These are phyloP conservation scores for Diaporthe batatas DNA, from an alignment of 2,329 filamentous ascomycete genomes.

Conservation along the genomic window DNA sequence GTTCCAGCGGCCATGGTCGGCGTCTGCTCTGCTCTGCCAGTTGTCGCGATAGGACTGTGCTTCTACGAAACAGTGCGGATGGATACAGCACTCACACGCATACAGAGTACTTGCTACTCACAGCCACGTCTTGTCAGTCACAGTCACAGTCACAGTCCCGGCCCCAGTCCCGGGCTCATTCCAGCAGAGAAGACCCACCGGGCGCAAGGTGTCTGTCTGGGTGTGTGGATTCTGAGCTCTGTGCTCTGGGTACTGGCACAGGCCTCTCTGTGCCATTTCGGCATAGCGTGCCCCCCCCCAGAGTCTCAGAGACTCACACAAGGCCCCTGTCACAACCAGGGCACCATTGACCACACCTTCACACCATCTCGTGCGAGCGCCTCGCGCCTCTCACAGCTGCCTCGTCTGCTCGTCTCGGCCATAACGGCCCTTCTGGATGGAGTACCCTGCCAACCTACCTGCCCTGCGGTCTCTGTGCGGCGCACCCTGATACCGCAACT, in stretches of 20 bases:
- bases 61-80: not conserved
- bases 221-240: constrained; percentile 15
- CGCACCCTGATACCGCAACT: constrained; percentile 17
- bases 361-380: constrained; percentile 18
- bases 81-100: not conserved
- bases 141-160: constrained; percentile 1
- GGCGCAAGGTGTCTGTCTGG: constrained; percentile 24
- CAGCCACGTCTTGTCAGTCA: not conserved
- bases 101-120: no score
- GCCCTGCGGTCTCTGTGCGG: constrained; percentile 1
- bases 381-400: constrained; percentile 6
- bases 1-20: not conserved
- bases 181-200: constrained; percentile 22
- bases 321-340: constrained; percentile 36
- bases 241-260: constrained; percentile 16
- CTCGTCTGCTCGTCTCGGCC: not conserved
- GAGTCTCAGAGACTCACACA: constrained; percentile 25
- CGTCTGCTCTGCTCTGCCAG: constrained; percentile 5
- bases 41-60: constrained; percentile 21
- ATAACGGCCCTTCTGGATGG: not conserved
- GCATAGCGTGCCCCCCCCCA: constrained; percentile 36
- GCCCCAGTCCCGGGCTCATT: constrained; percentile 10
- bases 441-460: no score
- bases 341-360: constrained; percentile 39
- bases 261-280: constrained; percentile 30